Evolutionary conservation across 768 basidiomycete genomes (phyloP), one percentile per base, ranked within the genome.

Genomic region (Tylopilus cervinicoccineus): DNA sequence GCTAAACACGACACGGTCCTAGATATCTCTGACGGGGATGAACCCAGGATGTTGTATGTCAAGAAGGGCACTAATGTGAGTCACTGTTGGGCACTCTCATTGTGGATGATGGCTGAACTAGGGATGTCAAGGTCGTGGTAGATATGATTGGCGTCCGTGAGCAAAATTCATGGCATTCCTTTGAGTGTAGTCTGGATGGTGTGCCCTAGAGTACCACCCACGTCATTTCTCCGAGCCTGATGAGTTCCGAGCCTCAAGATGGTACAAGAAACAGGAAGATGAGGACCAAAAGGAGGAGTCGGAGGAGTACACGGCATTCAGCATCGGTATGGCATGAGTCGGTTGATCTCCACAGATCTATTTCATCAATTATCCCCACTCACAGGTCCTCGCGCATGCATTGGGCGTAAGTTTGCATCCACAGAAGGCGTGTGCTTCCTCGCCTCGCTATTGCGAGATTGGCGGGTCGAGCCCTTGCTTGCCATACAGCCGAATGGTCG

Each of bases 331-430:
- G 47, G 5, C 24, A 28, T 49, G 28, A 29, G 4, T 29, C 19
- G 5, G 34, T 20, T 47, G 16, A 32, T 41, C 19, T 23, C 10
- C 14, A 12, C 33, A 6, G 13, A 16, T 37, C 13, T 4, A 9
- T 31, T 24, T 33, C 14, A 26, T 39, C 39, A 5, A 48, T 29
- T n/a, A 11, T 19, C 19, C 11, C 9, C 38, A 48, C 38, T 13
- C 51, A 22, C 51, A 73, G 76, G 77, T 39, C 77, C 78, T 26
- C 72, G 79, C 14, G 56, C 61, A 14, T 84, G 81, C 51, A 63
- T 81, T 12, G 81, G 81, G 5, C 67, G 77, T 24, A 78, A 73
- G 51, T 83, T 84, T 53, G 77, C 81, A 3, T 69, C 71, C 1
- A 72, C 69, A 0, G 79, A 83, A 56, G 69, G 72, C 2, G 72